phyloP scores from a whole-genome alignment of 345 rosid species.

The Corymbia maculata region DNA sequence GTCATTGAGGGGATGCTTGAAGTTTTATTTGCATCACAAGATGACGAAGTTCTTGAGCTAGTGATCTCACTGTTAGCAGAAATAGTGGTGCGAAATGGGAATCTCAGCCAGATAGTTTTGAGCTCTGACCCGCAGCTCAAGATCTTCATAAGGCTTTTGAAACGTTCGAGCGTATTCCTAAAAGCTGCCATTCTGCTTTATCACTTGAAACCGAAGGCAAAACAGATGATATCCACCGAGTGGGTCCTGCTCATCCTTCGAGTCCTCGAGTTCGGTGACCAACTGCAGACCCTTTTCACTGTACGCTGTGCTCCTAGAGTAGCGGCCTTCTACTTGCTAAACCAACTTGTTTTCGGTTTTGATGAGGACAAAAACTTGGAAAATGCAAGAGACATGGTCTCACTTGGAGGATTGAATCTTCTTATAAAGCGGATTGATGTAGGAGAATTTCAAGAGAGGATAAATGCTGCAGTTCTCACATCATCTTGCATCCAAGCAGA shows the following conservation, averaged over 20 bases:
- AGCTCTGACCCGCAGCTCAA: constrained; percentile 47
- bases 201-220: constrained; percentile 46
- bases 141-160: constrained; percentile 40
- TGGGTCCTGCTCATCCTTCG: constrained; percentile 54
- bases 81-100: constrained; percentile 14
- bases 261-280: constrained; percentile 54
- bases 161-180: constrained; percentile 38
- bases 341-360: constrained; percentile 51
- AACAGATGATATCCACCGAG: constrained; percentile 48
- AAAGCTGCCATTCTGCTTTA: constrained; percentile 55
- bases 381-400: constrained; percentile 41
- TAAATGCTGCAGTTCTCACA: constrained; percentile 21
- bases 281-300: constrained; percentile 43
- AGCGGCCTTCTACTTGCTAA: constrained; percentile 52
- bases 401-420: constrained; percentile 42
- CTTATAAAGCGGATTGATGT: constrained; percentile 17
- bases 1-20: constrained; percentile 44
- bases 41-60: constrained; percentile 48
- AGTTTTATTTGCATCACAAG: constrained; percentile 37
- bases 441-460: constrained; percentile 26
- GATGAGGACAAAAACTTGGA: constrained; percentile 50
- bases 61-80: constrained; percentile 44
- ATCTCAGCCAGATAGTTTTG: constrained; percentile 23
- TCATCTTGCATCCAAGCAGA: constrained; percentile 36
- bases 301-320: constrained; percentile 33